Base-by-base conservation (phyloP, 192 early-diverging fungal species). In the Gryganskiella cystojenkinii region DNA sequence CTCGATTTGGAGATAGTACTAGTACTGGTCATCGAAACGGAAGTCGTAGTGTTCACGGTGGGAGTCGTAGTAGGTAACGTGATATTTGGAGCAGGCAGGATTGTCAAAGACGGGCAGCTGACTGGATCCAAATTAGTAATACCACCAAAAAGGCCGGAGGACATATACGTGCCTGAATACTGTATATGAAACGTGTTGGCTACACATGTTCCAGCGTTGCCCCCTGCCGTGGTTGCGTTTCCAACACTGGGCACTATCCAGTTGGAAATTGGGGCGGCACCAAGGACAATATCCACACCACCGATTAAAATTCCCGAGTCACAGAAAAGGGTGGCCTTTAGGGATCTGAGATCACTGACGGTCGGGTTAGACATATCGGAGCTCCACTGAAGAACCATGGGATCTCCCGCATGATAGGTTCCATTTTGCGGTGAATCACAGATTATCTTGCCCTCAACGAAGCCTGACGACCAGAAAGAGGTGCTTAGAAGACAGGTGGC, bases 161-260 rank as follows among this genome's bases (percentile, higher is more conserved):
- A 61, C 13, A 10, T 17, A 2, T 59, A 53, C 13, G 51, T n/a
- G 30, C 74, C 74, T 14, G 55, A 35, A 42, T 78, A 78, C 24
- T 69, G 61, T 10, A 78, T 64, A 56, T 78, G 65, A 25, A 78
- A 78, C 30, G 66, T 61, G 22, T 78, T 78, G 42, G 15, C 31
- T 4, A 61, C 24, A 54, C 74, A 78, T 28, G 35, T 31, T 1
- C 74, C 74, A 0, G 45, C 25, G 15, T 34, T 53, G 10, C 74
- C 74, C 4, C 74, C 74, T 14, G 52, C 50, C 0, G 56, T 64
- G 0, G 74, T 78, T 4, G 74, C 74, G 37, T 78, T 78, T 13
- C 74, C 74, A 0, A 78, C 74, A 3, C 61, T 50, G 2, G 74
- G 74, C 20, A 78, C 61, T 31, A 61, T 64, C 66, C 66, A 78